These are phyloP conservation scores for Vitis riparia DNA, from an alignment of 164 flowering plant species.

Conservation along the genomic window DNA sequence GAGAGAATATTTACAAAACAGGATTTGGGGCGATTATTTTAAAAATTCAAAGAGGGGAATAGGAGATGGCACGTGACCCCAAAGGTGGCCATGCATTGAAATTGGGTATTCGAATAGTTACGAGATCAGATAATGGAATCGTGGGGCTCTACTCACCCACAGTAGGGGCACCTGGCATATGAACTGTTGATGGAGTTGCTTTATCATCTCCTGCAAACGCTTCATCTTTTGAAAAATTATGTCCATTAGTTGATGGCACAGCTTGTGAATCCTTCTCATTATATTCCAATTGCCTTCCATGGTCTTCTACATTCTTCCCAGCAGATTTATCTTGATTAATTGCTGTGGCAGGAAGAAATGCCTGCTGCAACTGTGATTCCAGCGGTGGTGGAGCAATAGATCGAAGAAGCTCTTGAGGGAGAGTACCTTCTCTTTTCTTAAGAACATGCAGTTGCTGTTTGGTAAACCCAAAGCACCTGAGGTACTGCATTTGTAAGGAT, in stretches of 20 bases:
- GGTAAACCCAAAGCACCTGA: too few relatives aligned
- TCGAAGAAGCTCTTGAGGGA: slow-evolving; percentile 87
- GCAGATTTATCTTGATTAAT: slow-evolving; percentile 46
- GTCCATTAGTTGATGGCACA: slow-evolving; percentile 31
- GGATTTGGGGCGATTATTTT: too few relatives aligned
- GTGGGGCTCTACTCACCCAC: background rate
- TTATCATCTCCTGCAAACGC: slow-evolving; percentile 48
- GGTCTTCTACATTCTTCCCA: slow-evolving; percentile 54
- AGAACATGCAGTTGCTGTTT: too few relatives aligned
- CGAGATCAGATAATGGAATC: too few relatives aligned
- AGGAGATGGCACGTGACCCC: too few relatives aligned
- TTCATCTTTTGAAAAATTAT: slow-evolving; percentile 47
- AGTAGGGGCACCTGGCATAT: slow-evolving; percentile 32
- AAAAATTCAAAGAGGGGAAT: too few relatives aligned
- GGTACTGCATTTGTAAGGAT: too few relatives aligned
- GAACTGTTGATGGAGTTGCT: slow-evolving; percentile 29
- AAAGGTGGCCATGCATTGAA: too few relatives aligned
- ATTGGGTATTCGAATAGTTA: too few relatives aligned
- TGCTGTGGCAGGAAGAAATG: slow-evolving; percentile 36
- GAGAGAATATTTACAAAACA: too few relatives aligned
- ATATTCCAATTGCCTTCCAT: slow-evolving; percentile 39
- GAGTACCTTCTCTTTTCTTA: slow-evolving; percentile 87
- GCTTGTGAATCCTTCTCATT: slow-evolving; percentile 53
- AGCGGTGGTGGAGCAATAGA: slow-evolving; percentile 93
- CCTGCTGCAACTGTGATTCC: slow-evolving; percentile 64